phyloP scores from a whole-genome alignment of 2,329 filamentous ascomycete genomes.

The Scleromitrula shiraiana region DNA sequence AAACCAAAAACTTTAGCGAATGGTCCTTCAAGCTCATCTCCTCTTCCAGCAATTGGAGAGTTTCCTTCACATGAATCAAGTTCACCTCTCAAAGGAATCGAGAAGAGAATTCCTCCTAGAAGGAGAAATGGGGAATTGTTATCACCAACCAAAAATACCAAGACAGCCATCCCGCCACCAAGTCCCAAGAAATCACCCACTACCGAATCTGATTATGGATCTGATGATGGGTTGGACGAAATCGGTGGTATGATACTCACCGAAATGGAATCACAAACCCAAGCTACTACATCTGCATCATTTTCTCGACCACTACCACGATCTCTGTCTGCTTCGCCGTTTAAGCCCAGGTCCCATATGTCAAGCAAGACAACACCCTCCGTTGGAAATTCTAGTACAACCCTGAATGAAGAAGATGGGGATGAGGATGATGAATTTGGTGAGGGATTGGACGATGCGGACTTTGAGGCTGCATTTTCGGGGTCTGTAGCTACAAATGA shows the following conservation, averaged over 20 bases:
- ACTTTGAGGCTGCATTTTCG: conserved; percentile 18
- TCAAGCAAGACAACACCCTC: neutral
- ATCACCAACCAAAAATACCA: neutral
- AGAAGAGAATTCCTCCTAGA: neutral
- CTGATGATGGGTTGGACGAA: conserved; percentile 8
- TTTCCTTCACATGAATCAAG: conserved; percentile 1
- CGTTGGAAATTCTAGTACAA: neutral
- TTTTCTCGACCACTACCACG: neutral
- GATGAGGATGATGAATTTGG: conserved; percentile 27
- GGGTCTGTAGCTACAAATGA: conserved; percentile 30
- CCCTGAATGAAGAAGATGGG: neutral
- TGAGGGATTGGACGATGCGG: conserved; percentile 46
- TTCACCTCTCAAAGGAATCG: conserved; percentile 1
- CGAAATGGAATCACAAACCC: conserved; percentile 5
- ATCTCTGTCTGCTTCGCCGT: neutral
- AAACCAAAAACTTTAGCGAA: conserved; percentile 23
- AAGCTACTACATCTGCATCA: neutral
- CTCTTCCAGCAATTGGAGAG: neutral
- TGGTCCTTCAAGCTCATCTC: conserved; percentile 35
- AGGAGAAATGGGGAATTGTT: neutral
- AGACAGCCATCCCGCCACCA: neutral
- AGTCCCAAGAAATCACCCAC: neutral
- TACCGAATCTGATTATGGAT: conserved; percentile 8
- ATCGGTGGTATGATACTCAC: conserved; percentile 8
- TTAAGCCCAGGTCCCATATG: neutral